phyloP scores from a whole-genome alignment of 78 protist species.

The Tieghemostelium lacteum region DNA sequence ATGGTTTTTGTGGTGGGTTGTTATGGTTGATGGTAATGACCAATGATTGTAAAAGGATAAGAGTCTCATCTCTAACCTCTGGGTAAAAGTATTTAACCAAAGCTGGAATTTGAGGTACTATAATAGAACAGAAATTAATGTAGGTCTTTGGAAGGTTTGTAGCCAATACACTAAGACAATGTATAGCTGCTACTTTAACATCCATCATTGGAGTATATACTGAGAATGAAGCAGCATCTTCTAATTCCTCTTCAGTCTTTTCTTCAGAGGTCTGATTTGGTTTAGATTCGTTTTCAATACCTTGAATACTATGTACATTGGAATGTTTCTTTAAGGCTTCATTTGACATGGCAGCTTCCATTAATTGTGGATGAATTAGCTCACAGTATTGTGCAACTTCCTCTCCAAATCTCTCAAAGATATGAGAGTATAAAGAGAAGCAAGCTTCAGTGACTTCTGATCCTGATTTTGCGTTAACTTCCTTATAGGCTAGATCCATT shows the following conservation, averaged over 20 bases:
- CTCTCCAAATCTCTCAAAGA: conserved; percentile 35
- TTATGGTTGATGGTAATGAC: not conserved
- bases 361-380: conserved; percentile 6
- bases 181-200: conserved; percentile 55
- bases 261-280: too few relatives aligned
- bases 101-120: conserved; percentile 2
- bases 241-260: conserved; percentile 24
- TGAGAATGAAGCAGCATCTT: not conserved
- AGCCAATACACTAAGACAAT: conserved; percentile 28
- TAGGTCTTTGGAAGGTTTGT: conserved; percentile 4
- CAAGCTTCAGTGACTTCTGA: conserved; percentile 44
- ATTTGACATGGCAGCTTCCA: conserved; percentile 18
- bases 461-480: not conserved
- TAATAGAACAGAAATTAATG: not conserved
- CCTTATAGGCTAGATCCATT: not conserved
- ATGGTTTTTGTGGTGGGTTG: conserved; percentile 9
- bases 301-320: not conserved
- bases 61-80: conserved; percentile 26
- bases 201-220: conserved; percentile 46
- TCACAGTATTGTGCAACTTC: conserved; percentile 9
- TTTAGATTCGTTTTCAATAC: conserved; percentile 71
- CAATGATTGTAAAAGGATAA: conserved; percentile 8
- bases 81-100: conserved; percentile 23
- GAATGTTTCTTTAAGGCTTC: conserved; percentile 21
- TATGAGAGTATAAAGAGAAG: conserved; percentile 41